phyloP scores from a whole-genome alignment of 441 rosid species.

The Syzygium malaccense region DNA sequence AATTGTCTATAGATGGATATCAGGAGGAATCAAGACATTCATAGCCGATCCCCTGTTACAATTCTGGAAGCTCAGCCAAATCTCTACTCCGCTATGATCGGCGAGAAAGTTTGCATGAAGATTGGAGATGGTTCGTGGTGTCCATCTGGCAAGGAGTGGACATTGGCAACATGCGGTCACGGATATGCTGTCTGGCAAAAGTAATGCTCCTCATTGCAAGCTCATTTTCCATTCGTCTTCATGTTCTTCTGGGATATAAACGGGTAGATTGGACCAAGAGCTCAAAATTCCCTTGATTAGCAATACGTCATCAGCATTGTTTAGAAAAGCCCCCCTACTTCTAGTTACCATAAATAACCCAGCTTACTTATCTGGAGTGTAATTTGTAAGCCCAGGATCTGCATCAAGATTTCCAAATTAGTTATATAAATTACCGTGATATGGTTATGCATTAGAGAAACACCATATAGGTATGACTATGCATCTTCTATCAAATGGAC shows the following conservation, averaged over 20 bases:
- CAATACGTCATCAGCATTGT: not conserved
- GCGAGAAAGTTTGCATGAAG: conserved; percentile 77
- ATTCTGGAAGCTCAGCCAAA: conserved; percentile 61
- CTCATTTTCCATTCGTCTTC: not conserved
- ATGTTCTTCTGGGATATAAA: not conserved
- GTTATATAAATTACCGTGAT: not conserved
- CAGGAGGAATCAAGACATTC: conserved; percentile 57
- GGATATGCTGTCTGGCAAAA: conserved; percentile 82
- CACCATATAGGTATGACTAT: not conserved
- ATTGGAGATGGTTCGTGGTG: conserved; percentile 89
- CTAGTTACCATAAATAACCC: not conserved
- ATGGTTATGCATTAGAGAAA: not conserved
- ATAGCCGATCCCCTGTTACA: conserved; percentile 57
- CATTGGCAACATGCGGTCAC: conserved; percentile 59
- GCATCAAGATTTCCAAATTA: not conserved
- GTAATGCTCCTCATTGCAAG: conserved; percentile 12
- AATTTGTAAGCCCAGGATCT: not conserved
- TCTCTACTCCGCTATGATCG: conserved; percentile 66
- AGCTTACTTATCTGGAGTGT: not conserved
- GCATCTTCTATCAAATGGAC: not conserved
- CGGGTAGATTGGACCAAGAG: not conserved
- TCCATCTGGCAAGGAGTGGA: conserved; percentile 79
- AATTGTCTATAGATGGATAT: conserved; percentile 45
- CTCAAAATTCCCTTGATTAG: not conserved
- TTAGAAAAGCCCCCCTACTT: not conserved